Percentiles rank a stretch among this genome's conserved stretches.
phyloP scores from a whole-genome alignment of 2,329 filamentous ascomycete species.

The Trichoderma semiorbis region DNA sequence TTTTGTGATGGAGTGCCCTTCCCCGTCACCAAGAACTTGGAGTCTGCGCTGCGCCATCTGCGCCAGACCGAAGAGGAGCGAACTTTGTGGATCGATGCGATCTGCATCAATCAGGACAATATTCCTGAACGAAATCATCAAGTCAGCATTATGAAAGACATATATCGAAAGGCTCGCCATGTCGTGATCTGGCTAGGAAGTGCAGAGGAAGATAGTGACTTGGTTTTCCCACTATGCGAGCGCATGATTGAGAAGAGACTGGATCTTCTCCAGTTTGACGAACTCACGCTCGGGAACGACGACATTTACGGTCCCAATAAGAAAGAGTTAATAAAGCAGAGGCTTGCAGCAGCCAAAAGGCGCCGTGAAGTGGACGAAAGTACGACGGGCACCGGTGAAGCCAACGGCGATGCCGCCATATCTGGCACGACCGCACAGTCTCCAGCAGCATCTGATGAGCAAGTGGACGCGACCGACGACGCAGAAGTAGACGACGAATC shows the following conservation, averaged over 20 bases:
- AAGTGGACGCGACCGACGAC: neutral
- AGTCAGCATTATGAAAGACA: neutral
- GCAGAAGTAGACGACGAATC: neutral
- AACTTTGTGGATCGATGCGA: neutral
- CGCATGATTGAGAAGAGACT: neutral
- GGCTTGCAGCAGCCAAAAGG: neutral
- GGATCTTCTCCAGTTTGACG: neutral
- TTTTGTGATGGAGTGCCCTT: neutral
- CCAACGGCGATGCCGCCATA: neutral
- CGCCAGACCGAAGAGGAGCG: neutral
- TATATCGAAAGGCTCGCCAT: neutral
- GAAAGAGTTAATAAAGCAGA: neutral
- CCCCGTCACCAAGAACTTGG: neutral
- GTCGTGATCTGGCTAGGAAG: neutral
- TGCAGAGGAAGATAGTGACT: neutral
- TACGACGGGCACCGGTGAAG: neutral
- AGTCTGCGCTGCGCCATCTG: neutral
- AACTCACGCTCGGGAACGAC: neutral
- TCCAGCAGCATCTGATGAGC: neutral
- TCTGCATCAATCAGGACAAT: neutral
- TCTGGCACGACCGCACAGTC: neutral
- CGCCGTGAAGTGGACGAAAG: neutral
- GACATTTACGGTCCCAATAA: neutral
- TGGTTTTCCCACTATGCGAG: neutral
- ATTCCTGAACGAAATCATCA: neutral